phyloP scores from a whole-genome alignment of 768 basidiomycete genomes.

The Daedalea quercina region DNA sequence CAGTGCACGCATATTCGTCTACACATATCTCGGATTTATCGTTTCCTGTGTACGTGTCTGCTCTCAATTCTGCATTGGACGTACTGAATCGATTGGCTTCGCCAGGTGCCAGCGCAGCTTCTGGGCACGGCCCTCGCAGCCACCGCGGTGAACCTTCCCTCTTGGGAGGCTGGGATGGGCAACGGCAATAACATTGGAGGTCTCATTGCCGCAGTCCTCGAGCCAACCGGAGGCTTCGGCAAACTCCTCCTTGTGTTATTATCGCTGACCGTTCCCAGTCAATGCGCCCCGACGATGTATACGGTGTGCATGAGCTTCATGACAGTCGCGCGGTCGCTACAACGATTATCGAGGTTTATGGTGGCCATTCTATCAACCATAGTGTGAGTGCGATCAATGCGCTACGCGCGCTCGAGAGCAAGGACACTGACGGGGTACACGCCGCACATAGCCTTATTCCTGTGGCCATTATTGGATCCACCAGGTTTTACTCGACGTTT shows the following conservation, averaged over 20 bases:
- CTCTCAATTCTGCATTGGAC: neutral
- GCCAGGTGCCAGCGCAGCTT: slow-evolving; percentile 33
- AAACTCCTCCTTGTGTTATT: slow-evolving; percentile 39
- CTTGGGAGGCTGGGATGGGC: slow-evolving; percentile 34
- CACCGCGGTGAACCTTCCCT: slow-evolving; percentile 30
- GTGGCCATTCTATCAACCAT: slow-evolving; percentile 39
- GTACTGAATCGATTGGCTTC: neutral
- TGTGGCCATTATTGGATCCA: slow-evolving; percentile 38
- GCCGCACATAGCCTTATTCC: slow-evolving; percentile 34
- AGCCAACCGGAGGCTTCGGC: slow-evolving; percentile 33
- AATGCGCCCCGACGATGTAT: slow-evolving; percentile 55
- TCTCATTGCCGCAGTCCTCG: slow-evolving; percentile 34
- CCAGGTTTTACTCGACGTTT: slow-evolving; percentile 37
- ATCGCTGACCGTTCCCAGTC: slow-evolving; percentile 43
- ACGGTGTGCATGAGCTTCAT: slow-evolving; percentile 43
- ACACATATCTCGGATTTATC: slow-evolving; percentile 41
- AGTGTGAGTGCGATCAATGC: slow-evolving; percentile 26
- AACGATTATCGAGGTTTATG: slow-evolving; percentile 37
- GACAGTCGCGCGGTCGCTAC: slow-evolving; percentile 29
- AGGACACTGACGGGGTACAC: no score
- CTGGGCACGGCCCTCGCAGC: slow-evolving; percentile 42
- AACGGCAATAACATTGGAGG: slow-evolving; percentile 37
- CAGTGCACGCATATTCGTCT: slow-evolving; percentile 34
- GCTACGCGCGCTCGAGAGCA: no score
- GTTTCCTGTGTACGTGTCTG: slow-evolving; percentile 29